These are phyloP conservation scores for Iris macrosiphon DNA, from an alignment of 106 monocot species.

Conservation along the genomic window DNA sequence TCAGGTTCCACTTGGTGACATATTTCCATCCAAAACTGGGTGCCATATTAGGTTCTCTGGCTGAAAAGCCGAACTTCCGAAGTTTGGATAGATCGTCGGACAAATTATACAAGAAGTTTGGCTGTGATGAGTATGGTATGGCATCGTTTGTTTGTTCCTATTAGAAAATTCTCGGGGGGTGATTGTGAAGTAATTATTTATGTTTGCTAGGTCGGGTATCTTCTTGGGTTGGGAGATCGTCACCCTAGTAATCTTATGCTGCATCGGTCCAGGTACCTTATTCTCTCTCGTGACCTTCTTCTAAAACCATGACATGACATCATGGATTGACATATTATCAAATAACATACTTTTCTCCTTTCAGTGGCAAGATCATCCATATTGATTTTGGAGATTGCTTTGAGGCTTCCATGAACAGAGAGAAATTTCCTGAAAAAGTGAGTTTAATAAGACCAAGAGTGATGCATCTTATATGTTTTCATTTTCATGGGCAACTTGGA, in stretches of 20 bases:
- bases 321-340: too few species aligned
- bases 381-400: conserved; percentile 94
- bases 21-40: background rate
- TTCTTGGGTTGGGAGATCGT: conserved; percentile 78
- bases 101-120: conserved; percentile 84
- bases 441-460: too few species aligned
- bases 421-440: conserved; percentile 88
- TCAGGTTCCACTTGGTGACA: background rate
- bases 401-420: conserved; percentile 86
- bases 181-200: too few species aligned
- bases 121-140: conserved; percentile 94
- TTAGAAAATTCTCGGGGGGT: too few species aligned
- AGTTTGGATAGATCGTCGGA: conserved; percentile 81
- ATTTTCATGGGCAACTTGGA: background rate
- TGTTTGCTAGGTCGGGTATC: conserved; percentile 80
- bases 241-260: conserved; percentile 89
- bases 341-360: too few species aligned
- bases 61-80: conserved; percentile 82
- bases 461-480: too few species aligned
- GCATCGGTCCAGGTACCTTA: conserved; percentile 56
- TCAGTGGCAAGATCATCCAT: conserved; percentile 85
- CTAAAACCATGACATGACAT: too few species aligned
- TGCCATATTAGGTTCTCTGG: conserved; percentile 60
- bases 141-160: too few species aligned
- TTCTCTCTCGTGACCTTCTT: too few species aligned